Conservation (phyloP, 169 alveolate species). For the Fabrea salina region DNA sequence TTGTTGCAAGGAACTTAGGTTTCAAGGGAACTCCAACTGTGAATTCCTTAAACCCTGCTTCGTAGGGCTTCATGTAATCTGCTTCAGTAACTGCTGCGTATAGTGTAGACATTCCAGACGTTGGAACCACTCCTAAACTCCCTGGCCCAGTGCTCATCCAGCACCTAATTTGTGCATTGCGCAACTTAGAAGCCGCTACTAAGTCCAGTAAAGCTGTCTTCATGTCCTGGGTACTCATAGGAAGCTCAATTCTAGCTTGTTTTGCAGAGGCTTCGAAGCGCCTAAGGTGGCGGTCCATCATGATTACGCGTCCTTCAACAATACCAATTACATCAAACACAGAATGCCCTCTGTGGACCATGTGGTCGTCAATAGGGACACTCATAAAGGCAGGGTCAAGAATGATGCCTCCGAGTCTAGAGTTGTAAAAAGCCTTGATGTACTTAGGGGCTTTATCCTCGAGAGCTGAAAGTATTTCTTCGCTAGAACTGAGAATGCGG, state of each 20-base stretch:
- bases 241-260: constrained; percentile 10
- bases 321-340: constrained; percentile 25
- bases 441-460: too few relatives aligned
- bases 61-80: neutral
- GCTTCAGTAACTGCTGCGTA: constrained; percentile 18
- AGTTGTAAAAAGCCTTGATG: constrained; percentile 23
- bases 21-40: constrained; percentile 29
- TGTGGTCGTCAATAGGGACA: constrained; percentile 42
- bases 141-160: constrained; percentile 41
- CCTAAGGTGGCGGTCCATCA: constrained; percentile 2
- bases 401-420: constrained; percentile 17
- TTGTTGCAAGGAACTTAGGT: constrained; percentile 22
- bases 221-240: neutral
- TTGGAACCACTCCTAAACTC: constrained; percentile 3
- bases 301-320: neutral
- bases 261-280: constrained; percentile 17
- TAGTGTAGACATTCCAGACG: neutral
- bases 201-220: neutral
- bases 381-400: constrained; percentile 30
- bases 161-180: neutral
- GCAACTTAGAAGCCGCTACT: constrained; percentile 20
- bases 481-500: too few relatives aligned
- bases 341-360: constrained; percentile 41
- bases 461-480: too few relatives aligned
- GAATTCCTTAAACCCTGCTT: neutral